Base-by-base conservation (phyloP, 2,329 filamentous ascomycete genomes). In the Calonectria fujianensis region DNA sequence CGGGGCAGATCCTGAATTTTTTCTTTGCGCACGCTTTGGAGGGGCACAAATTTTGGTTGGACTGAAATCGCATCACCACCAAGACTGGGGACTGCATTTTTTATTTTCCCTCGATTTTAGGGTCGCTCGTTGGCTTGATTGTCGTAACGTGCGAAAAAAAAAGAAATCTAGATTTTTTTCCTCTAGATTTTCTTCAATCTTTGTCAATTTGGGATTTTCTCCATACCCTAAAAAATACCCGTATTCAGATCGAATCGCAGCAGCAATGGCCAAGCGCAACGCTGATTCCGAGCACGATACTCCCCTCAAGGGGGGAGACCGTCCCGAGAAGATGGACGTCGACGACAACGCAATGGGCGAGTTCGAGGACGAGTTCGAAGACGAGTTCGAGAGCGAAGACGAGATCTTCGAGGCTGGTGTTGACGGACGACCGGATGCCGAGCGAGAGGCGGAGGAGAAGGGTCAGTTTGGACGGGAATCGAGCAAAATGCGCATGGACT, bases 321-420 rank as follows among this genome's bases (percentile, higher is more conserved):
- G 91, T 48, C 91, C 91, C 7, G 91, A 93, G 76, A 88, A 90
- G 75, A 92, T 92, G 90, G 94, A 94, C 74, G 90, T 94, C 16
- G 57, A 61, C 68, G 92, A 94, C 80, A 85, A 87, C 77, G 92
- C 92, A 32, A 93, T 93, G 88, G 92, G 92, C 83, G 94, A 98
- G 79, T 98, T 97, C 77, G 97, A 98, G 83, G 97, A 98, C 86
- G 96, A 98, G 83, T 98, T 96, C 80, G 95, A 96, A 85, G 95
- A 96, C 82, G 95, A 96, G 83, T 96, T 94, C 80, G 96, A 98
- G 89, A 98, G 89, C 82, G 90, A 92, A 77, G 96, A 98, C 84
- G 96, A 98, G 85, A 95, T 98, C 68, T 87, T 98, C 74, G 96
- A 98, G 87, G 96, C 97, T 6, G 96, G 96, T 75, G 96, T 98